Conservation (phyloP, 169 alveolate genomes). For the Cryptosporidium muris region DNA sequence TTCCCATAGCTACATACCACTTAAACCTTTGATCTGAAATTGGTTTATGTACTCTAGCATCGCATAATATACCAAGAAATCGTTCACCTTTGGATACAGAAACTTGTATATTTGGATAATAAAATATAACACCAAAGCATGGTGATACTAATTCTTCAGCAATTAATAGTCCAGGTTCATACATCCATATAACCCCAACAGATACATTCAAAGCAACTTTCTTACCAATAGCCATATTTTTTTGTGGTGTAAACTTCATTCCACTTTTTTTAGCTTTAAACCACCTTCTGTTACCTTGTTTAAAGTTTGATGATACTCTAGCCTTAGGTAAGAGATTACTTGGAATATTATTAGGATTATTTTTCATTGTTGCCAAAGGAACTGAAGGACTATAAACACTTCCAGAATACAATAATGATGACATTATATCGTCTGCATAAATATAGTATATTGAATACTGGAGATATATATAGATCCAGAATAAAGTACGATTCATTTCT, state of each 20-base stretch:
- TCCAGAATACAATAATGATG: too few species aligned
- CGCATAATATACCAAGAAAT: constrained; percentile 54
- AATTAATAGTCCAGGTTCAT: constrained; percentile 62
- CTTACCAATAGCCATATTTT: constrained; percentile 44
- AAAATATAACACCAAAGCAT: constrained; percentile 51
- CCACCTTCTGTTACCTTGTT: constrained; percentile 54
- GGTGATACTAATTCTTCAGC: constrained; percentile 68
- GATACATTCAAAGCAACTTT: constrained; percentile 55
- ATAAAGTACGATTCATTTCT: too few species aligned
- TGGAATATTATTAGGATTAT: too few species aligned
- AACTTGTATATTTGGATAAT: constrained; percentile 64
- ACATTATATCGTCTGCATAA: too few species aligned
- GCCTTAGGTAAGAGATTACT: too few species aligned
- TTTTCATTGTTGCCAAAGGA: too few species aligned
- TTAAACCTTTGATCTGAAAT: constrained; percentile 45
- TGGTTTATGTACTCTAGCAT: constrained; percentile 66
- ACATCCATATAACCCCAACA: constrained; percentile 59
- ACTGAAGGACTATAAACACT: too few species aligned
- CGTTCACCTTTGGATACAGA: constrained; percentile 59
- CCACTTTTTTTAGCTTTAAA: constrained; percentile 41
- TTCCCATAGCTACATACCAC: constrained; percentile 59
- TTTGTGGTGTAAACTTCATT: constrained; percentile 68
- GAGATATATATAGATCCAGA: too few species aligned
- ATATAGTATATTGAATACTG: too few species aligned
- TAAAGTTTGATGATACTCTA: constrained; percentile 6